Conservation (phyloP, 805 yeast species). For the Wickerhamiella occidentalis region DNA sequence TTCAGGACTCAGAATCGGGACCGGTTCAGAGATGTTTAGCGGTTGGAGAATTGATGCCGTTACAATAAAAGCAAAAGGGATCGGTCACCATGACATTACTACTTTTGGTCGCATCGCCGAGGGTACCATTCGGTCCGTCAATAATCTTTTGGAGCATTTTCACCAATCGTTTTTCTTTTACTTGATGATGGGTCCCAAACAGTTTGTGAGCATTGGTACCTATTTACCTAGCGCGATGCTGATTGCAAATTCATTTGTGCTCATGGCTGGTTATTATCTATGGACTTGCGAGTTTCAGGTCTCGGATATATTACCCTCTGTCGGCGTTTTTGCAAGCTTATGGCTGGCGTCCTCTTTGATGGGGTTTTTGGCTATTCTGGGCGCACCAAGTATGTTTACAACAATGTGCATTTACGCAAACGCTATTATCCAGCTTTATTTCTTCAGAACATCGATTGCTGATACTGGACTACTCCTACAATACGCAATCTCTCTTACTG, state of each 20-base stretch:
- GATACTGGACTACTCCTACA: not conserved
- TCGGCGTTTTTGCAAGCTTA: slow-evolving; percentile 25
- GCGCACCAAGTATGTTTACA: not conserved
- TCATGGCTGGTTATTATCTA: slow-evolving; percentile 44
- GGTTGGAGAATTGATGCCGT: slow-evolving; percentile 94
- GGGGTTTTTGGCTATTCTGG: slow-evolving; percentile 5
- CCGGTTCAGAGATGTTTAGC: slow-evolving; percentile 83
- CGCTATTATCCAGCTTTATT: not conserved
- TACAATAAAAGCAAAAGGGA: slow-evolving; percentile 59
- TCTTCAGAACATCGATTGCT: slow-evolving; percentile 4
- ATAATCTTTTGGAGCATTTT: slow-evolving; percentile 85
- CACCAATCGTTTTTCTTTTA: slow-evolving; percentile 96
- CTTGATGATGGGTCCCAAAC: slow-evolving; percentile 59
- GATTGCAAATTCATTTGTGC: slow-evolving; percentile 52
- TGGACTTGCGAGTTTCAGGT: slow-evolving; percentile 21
- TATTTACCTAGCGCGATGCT: slow-evolving; percentile 78
- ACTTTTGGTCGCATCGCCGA: slow-evolving; percentile 86
- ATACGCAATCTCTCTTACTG: slow-evolving; percentile 39
- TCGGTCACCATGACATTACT: slow-evolving; percentile 64
- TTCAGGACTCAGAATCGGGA: slow-evolving; percentile 51
- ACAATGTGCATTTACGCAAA: slow-evolving; percentile 1
- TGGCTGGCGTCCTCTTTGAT: slow-evolving; percentile 12
- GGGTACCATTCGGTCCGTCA: slow-evolving; percentile 74
- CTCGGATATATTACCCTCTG: slow-evolving; percentile 25
- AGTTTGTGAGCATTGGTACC: slow-evolving; percentile 87